These are phyloP conservation scores for Vitis hybrid DNA, from an alignment of 177 flowering plant species.

Conservation along the genomic window DNA sequence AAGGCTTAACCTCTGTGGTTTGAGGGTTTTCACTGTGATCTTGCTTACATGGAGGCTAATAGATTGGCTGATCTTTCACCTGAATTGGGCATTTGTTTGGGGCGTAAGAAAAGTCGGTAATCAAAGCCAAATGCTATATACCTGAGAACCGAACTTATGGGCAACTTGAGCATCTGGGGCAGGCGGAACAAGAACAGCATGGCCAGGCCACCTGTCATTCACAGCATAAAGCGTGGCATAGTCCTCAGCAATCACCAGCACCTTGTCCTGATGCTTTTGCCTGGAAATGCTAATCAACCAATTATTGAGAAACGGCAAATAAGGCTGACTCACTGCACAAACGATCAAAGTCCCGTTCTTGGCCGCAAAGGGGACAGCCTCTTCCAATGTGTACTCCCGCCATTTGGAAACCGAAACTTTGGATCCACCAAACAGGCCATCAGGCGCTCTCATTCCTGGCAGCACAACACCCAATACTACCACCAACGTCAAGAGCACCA, in stretches of 20 bases:
- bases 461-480: constrained; percentile 57
- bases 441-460: constrained; percentile 47
- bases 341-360: constrained; percentile 78
- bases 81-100: too few species aligned
- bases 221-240: constrained; percentile 80
- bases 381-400: constrained; percentile 64
- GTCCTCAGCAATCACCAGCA: constrained; percentile 97
- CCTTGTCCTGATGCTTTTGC: constrained; percentile 85
- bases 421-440: constrained; percentile 19
- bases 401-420: constrained; percentile 46
- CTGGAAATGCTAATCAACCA: constrained; percentile 89
- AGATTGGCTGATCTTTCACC: too few species aligned
- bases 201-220: constrained; percentile 96
- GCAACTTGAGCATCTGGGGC: constrained; percentile 77
- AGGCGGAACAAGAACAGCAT: constrained; percentile 91
- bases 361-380: constrained; percentile 76
- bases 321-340: constrained; percentile 90
- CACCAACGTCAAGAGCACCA: constrained; percentile 57
- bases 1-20: too few species aligned
- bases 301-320: constrained; percentile 83
- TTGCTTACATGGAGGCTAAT: too few species aligned
- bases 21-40: too few species aligned
- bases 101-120: too few species aligned
- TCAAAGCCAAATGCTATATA: constrained; percentile 12
- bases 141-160: constrained; percentile 98